Evolutionary conservation across 768 basidiomycete species (phyloP).

Genomic region (Trametes cingulata): DNA sequence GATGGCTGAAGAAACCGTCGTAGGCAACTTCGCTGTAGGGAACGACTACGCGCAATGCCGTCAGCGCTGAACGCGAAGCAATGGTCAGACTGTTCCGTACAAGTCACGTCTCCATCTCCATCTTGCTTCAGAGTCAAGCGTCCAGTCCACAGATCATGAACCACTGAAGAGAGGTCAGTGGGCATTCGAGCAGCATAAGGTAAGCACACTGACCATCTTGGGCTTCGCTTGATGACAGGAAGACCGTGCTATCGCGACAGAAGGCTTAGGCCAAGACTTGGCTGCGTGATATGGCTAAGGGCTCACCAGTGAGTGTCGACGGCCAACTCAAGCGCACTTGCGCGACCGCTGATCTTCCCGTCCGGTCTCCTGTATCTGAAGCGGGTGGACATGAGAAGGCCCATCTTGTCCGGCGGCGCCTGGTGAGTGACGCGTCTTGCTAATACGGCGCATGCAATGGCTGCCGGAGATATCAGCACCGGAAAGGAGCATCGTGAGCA

Average conservation of each 20-base stretch:
- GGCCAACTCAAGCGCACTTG: slow-evolving; percentile 85
- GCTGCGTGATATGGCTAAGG: background rate
- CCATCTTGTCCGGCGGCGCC: slow-evolving; percentile 60
- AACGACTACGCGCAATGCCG: slow-evolving; percentile 51
- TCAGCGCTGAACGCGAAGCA: background rate
- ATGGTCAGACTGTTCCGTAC: slow-evolving; percentile 38
- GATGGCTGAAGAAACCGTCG: slow-evolving; percentile 62
- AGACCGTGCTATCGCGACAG: slow-evolving; percentile 57
- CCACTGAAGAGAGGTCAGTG: slow-evolving; percentile 47
- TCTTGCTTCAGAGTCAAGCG: slow-evolving; percentile 78
- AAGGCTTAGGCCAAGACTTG: background rate
- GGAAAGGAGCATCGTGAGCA: no score
- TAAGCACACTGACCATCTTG: slow-evolving; percentile 68
- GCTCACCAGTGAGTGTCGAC: slow-evolving; percentile 85
- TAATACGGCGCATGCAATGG: slow-evolving; percentile 80
- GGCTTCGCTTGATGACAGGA: slow-evolving; percentile 82
- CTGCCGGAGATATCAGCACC: slow-evolving; percentile 37
- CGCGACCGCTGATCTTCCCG: slow-evolving; percentile 71
- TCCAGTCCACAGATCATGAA: slow-evolving; percentile 81
- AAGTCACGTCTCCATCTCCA: slow-evolving; percentile 75
- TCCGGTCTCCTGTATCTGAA: slow-evolving; percentile 72
- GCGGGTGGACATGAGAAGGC: slow-evolving; percentile 74
- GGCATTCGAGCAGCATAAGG: background rate
- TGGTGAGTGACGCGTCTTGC: slow-evolving; percentile 79
- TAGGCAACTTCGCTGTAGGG: slow-evolving; percentile 59